A percentile compares a stretch with the other conserved stretches of the same genome.
These are phyloP conservation scores for Sarocladiaceae sp. DNA, from an alignment of 2,329 filamentous ascomycete species.

Conservation along the genomic window DNA sequence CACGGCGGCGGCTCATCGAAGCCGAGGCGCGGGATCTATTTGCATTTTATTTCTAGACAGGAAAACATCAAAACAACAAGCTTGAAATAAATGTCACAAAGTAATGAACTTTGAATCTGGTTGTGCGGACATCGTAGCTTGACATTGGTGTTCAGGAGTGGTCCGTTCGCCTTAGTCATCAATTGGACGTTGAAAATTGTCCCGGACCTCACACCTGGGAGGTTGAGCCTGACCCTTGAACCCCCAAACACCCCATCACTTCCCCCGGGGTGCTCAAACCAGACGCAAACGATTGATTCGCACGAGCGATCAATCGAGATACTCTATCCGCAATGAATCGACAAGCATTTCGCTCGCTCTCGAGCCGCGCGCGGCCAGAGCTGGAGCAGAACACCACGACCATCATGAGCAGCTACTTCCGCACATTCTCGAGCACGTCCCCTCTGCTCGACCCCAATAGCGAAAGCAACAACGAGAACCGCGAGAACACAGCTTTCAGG, in stretches of 20 bases:
- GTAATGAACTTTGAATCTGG: no score
- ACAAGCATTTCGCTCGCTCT: constrained; percentile 31
- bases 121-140: no score
- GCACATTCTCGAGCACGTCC: constrained; percentile 33
- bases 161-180: constrained; percentile 7
- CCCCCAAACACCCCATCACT: constrained; percentile 5
- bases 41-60: not conserved
- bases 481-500: constrained; percentile 10
- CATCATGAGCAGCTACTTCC: constrained; percentile 25
- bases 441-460: constrained; percentile 25
- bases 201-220: not conserved
- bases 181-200: constrained; percentile 7
- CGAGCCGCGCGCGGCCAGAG: constrained; percentile 28
- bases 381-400: constrained; percentile 23
- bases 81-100: no score
- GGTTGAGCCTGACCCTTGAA: not conserved
- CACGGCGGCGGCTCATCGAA: not conserved
- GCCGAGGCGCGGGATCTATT: not conserved
- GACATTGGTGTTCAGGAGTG: constrained; percentile 7
- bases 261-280: constrained; percentile 3
- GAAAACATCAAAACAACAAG: not conserved
- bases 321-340: constrained; percentile 15
- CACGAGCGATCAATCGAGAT: not conserved
- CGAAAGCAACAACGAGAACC: constrained; percentile 21
- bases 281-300: not conserved